Conservation (phyloP, 441 rosid genomes). For the Corymbia calophylla region DNA sequence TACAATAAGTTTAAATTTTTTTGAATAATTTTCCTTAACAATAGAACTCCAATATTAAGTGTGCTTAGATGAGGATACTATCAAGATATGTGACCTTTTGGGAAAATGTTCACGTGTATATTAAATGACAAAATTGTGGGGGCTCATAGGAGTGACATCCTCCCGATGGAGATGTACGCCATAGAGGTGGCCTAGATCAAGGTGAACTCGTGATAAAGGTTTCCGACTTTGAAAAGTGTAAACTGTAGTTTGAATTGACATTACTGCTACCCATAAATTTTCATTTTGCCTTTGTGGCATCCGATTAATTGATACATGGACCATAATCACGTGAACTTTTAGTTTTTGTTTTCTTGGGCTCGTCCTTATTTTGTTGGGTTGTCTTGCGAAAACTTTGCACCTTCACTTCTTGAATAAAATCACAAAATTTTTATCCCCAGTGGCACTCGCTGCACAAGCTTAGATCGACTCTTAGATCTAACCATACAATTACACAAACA, state of each 20-base stretch:
- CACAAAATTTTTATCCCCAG: neutral
- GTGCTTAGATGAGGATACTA: too few species aligned
- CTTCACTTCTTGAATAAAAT: neutral
- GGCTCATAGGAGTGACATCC: neutral
- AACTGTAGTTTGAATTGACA: neutral
- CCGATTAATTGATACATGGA: neutral
- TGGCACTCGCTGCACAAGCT: neutral
- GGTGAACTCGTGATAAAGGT: neutral
- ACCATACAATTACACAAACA: neutral
- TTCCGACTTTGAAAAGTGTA: neutral
- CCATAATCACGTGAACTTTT: neutral
- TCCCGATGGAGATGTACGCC: neutral
- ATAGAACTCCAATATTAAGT: too few species aligned
- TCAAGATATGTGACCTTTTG: too few species aligned
- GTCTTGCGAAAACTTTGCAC: neutral
- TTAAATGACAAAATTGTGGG: too few species aligned
- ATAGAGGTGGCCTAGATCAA: neutral
- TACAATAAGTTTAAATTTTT: too few species aligned
- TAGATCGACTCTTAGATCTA: neutral
- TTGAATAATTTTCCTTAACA: too few species aligned
- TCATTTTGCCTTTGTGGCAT: neutral
- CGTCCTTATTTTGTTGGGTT: neutral
- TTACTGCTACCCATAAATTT: neutral
- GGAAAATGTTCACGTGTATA: too few species aligned
- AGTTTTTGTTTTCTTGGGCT: neutral